Percentiles rank a stretch among this genome's conserved stretches.
phyloP scores from a whole-genome alignment of 495 filamentous ascomycete genomes.

The Staphylotrichum longicolle region DNA sequence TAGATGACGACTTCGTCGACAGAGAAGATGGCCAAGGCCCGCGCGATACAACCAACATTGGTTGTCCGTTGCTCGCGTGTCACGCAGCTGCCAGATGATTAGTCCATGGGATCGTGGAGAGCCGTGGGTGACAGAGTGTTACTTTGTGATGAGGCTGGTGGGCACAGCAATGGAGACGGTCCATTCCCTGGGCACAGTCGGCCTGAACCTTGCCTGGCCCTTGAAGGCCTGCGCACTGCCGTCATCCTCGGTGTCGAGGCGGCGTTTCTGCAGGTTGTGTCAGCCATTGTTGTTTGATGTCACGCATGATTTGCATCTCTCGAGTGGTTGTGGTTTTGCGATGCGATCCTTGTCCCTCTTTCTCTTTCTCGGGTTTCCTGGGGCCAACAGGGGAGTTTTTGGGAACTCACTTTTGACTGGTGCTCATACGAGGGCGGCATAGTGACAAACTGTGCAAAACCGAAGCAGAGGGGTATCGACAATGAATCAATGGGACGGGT shows the following conservation, averaged over 20 bases:
- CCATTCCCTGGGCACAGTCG: constrained; percentile 43
- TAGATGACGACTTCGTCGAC: constrained; percentile 77
- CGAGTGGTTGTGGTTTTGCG: not conserved
- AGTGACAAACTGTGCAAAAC: not conserved
- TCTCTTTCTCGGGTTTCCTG: not conserved
- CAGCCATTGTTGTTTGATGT: constrained; percentile 7
- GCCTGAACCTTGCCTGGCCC: constrained; percentile 33
- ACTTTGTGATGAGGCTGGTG: constrained; percentile 51
- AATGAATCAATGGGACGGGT: not conserved
- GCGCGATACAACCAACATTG: constrained; percentile 65
- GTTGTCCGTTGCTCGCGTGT: constrained; percentile 63
- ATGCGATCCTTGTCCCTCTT: not conserved
- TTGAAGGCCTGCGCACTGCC: constrained; percentile 22
- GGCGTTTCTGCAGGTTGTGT: constrained; percentile 39
- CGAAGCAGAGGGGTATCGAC: not conserved
- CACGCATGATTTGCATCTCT: not conserved
- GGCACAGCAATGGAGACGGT: constrained; percentile 50
- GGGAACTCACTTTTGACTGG: constrained; percentile 27
- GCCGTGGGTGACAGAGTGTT: not conserved
- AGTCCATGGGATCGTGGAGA: no score
- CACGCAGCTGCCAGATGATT: constrained; percentile 33
- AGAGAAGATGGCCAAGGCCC: constrained; percentile 69
- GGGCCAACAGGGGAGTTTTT: not conserved
- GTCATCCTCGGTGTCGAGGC: constrained; percentile 39
- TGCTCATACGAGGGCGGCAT: constrained; percentile 24